Base-by-base conservation (phyloP, 2,329 filamentous ascomycete genomes). In the Aspergillus quadrilineatus region DNA sequence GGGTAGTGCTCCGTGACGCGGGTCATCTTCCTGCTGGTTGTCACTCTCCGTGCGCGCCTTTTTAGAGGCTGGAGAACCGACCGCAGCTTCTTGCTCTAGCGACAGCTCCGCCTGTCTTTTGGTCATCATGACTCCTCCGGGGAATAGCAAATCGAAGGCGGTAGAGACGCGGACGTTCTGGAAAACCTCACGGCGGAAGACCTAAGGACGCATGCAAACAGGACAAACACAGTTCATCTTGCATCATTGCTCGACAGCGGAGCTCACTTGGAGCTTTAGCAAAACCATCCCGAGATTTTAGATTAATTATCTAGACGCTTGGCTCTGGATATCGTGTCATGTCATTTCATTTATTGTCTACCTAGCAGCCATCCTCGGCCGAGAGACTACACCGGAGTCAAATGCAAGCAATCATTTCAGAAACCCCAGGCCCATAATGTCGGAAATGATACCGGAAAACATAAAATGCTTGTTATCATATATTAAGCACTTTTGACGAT, bases 81-180 rank as follows among this genome's bases (percentile, higher is more conserved):
- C 55, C 3, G 63, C 57, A 7, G 67, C 56, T 22, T 71, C 63
- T 29, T 71, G 67, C 56, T 79, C 77, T 14, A 76, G 64, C 29
- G 74, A 67, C 46, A 73, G 64, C 60, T 79, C 78, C 39, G 78
- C 78, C 59, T 73, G 75, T 65, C 78, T 71, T 60, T 80, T 80
- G 22, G 77, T 69, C 78, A 80, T 80, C 63, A 63, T 64, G 63
- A 61, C 46, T 62, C 61, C 57, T 39, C 34, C 41, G 37, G 56
- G 52, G 52, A 34, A 43, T 51, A 44, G 41, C 22, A 44, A 44
- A 41, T 48, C 14, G 37, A 36, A 49, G 56, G 44, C 52, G 42
- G 55, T 54, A 55, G 55, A 44, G 26, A 45, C 55, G 56, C 43
- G 56, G 46, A 45, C 52, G 39, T 50, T 51, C 42, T 55, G 50